phyloP scores from a whole-genome alignment of 805 yeast species.

The Wickerhamomyces mucosus region DNA sequence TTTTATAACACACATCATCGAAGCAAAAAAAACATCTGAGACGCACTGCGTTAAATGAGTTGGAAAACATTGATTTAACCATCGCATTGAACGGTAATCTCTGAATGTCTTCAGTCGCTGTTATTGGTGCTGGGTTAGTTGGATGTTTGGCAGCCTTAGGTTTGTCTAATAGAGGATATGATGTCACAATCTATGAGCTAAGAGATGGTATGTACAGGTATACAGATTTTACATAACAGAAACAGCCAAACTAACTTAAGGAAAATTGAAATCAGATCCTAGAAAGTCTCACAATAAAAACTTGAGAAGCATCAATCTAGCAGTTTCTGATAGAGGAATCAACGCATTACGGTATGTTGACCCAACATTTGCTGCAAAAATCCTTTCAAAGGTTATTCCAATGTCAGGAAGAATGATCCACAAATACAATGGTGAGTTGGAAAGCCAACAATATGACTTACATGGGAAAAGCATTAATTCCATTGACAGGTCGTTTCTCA shows the following conservation, averaged over 20 bases:
- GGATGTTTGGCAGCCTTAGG: conserved; percentile 84
- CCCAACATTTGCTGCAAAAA: conserved; percentile 40
- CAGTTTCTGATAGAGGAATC: conserved; percentile 81
- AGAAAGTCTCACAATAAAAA: conserved; percentile 32
- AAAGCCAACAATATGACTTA: conserved; percentile 68
- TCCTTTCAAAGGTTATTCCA: conserved; percentile 60
- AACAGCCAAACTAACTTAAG: neutral
- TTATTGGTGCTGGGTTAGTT: conserved; percentile 87
- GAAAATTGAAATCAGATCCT: conserved; percentile 42
- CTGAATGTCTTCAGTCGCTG: conserved; percentile 43
- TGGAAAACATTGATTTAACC: too few species aligned
- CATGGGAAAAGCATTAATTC: conserved; percentile 71
- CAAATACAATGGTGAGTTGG: conserved; percentile 49
- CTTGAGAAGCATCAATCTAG: conserved; percentile 72
- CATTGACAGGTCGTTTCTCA: conserved; percentile 66
- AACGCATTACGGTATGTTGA: conserved; percentile 58
- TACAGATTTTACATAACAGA: neutral
- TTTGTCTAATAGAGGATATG: conserved; percentile 57
- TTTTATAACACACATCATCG: too few species aligned
- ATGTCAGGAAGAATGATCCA: conserved; percentile 91
- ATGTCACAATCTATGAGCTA: conserved; percentile 64
- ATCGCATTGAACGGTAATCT: too few species aligned
- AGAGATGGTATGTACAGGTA: conserved; percentile 32
- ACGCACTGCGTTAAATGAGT: too few species aligned
- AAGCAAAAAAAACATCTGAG: too few species aligned